A percentile compares a stretch with the other conserved stretches of the same genome.
Conservation (phyloP, 2,329 filamentous ascomycete genomes). For the Penicillium sp. region DNA sequence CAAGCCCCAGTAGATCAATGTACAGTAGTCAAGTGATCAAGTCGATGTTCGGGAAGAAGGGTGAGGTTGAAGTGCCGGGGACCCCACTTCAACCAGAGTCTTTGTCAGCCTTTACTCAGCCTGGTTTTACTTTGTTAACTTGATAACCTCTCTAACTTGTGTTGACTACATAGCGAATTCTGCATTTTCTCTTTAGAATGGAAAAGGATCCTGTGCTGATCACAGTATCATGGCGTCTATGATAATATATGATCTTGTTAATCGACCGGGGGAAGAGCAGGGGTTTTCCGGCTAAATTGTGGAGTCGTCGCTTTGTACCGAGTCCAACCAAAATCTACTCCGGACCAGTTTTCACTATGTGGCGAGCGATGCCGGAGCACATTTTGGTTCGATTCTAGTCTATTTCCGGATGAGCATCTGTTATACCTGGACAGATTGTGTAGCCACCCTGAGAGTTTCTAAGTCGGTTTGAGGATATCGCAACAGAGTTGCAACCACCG, state of each 20-base stretch:
- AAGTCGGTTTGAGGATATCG: neutral
- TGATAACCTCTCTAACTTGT: too few relatives aligned
- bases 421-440: neutral
- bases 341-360: neutral
- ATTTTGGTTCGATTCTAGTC: neutral
- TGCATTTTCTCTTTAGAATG: neutral
- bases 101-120: slow-evolving; percentile 24
- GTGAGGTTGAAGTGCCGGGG: slow-evolving; percentile 18
- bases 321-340: neutral
- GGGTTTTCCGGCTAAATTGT: neutral
- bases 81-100: slow-evolving; percentile 13
- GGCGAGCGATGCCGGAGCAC: neutral
- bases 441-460: neutral
- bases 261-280: neutral
- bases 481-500: neutral
- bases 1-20: neutral
- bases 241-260: neutral
- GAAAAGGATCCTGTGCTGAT: neutral
- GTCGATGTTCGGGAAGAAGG: slow-evolving; percentile 14
- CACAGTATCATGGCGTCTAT: neutral
- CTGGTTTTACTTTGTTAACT: neutral
- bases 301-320: neutral
- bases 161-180: neutral
- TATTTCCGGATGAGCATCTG: neutral
- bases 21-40: neutral